These are phyloP conservation scores for Anthoceros angustus DNA, from an alignment of 225 moss, liverwort and hornwort genomes.

Conservation along the genomic window DNA sequence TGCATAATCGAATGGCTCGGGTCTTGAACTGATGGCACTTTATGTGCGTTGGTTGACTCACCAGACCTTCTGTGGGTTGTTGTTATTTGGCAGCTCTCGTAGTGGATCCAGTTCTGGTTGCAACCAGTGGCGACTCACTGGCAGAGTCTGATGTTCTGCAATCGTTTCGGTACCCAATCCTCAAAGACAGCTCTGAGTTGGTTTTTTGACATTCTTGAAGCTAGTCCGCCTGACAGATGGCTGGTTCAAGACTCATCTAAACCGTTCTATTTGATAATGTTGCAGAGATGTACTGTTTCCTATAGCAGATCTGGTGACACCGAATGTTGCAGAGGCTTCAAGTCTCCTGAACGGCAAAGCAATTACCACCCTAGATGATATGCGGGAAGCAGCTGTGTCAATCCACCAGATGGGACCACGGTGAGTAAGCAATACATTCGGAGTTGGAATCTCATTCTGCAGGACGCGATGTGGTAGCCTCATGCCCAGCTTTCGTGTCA, in stretches of 20 bases:
- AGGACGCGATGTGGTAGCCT: not conserved
- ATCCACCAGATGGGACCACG: conserved; percentile 84
- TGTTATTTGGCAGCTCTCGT: conserved; percentile 42
- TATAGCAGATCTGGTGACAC: conserved; percentile 76
- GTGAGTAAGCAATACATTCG: conserved; percentile 18
- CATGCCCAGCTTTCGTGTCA: not conserved
- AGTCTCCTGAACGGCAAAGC: conserved; percentile 53
- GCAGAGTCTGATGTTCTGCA: conserved; percentile 50
- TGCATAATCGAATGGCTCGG: not conserved
- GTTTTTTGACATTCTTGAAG: not conserved
- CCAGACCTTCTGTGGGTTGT: not conserved
- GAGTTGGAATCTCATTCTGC: not conserved
- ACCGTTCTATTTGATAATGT: conserved; percentile 5
- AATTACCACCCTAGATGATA: conserved; percentile 48
- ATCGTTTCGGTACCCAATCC: conserved; percentile 42
- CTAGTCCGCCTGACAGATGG: not conserved
- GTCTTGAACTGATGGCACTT: not conserved
- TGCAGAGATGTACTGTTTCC: conserved; percentile 63
- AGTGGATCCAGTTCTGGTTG: conserved; percentile 82
- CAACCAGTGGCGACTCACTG: conserved; percentile 88
- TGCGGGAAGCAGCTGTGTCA: conserved; percentile 71
- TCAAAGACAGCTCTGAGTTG: not conserved
- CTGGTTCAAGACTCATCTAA: not conserved
- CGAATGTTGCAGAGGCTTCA: conserved; percentile 77
- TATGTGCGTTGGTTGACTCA: not conserved